Evolutionary conservation across 2,329 filamentous ascomycete genomes (phyloP), one percentile per base, ranked within the genome.

Genomic region (Penicillium brevicompactum): DNA sequence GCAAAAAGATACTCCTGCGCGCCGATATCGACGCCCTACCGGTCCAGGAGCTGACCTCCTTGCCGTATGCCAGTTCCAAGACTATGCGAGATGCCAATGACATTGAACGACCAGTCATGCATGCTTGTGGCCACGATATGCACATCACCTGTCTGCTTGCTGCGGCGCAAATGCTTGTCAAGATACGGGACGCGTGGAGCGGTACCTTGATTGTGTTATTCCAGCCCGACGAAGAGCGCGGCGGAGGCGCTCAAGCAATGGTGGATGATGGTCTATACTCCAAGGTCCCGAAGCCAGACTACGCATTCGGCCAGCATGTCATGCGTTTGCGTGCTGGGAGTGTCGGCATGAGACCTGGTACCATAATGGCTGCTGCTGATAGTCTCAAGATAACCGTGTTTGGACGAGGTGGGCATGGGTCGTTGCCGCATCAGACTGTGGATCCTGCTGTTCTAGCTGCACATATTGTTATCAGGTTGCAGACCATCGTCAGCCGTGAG

Each of bases 201-300:
- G 87, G 87, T 0, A 89, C 85, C 0, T 62, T 90, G 18, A 72
- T 90, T 5, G 68, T 87, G 6, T 70, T 85, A 2, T 90, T 90
- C 67, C 88, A 90, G 63, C 87, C 87, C 0, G 82, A 83, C 1
- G 87, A 90, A 67, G 87, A 90, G 68, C 77, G 81, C 1, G 85
- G 81, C 0, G 78, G 76, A 0, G 87, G 87, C 0, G 87, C 87
- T 0, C 80, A 81, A 69, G 73, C 84, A 22, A 87, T 87, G 84
- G 75, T 87, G 3, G 79, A 83, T 41, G 83, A 84, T 61, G 83
- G 84, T 0, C 71, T 86, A 42, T 86, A 72, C 76, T 67, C 67
- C 60, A 60, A 76, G 69, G 64, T 85, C 7, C 83, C 83, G 0
- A 65, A 79, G 3, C 84, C 84, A 0, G 83, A 87, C 62, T 71